Evolutionary conservation across 2,329 filamentous ascomycete species (phyloP).

Genomic region (Talaromyces sp.): DNA sequence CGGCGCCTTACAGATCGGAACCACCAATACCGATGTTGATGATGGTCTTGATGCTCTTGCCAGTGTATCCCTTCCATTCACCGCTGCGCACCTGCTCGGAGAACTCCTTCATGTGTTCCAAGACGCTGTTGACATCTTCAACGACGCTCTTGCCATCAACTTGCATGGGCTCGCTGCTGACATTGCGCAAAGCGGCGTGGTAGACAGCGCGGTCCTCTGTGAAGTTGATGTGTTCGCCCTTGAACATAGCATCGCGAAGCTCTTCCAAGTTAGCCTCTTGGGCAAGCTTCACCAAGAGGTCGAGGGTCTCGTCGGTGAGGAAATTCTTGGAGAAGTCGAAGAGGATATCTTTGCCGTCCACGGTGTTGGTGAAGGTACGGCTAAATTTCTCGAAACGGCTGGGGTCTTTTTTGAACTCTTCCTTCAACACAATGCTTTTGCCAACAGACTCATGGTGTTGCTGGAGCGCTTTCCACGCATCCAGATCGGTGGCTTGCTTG

Average conservation of each 20-base stretch:
- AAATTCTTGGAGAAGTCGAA: slow-evolving; percentile 99
- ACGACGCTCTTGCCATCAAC: slow-evolving; percentile 93
- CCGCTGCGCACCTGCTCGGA: slow-evolving; percentile 90
- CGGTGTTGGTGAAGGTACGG: slow-evolving; percentile 72
- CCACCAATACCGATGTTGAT: slow-evolving; percentile 98
- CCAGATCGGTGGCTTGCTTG: slow-evolving; percentile 75
- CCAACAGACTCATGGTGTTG: slow-evolving; percentile 81
- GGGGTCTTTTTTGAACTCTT: slow-evolving; percentile 84
- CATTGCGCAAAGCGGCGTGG: slow-evolving; percentile 89
- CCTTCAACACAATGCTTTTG: slow-evolving; percentile 86
- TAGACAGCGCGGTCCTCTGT: slow-evolving; percentile 95
- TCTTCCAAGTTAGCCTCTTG: slow-evolving; percentile 86
- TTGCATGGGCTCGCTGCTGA: slow-evolving; percentile 70
- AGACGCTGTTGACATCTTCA: slow-evolving; percentile 81
- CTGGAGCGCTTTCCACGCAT: slow-evolving; percentile 85
- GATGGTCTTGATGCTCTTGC: slow-evolving; percentile 94
- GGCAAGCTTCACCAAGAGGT: slow-evolving; percentile 81
- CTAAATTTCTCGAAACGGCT: slow-evolving; percentile 86
- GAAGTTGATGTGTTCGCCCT: slow-evolving; percentile 98
- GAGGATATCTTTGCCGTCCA: slow-evolving; percentile 78
- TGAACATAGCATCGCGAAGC: slow-evolving; percentile 96
- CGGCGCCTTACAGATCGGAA: slow-evolving; percentile 78
- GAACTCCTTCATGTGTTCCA: slow-evolving; percentile 98
- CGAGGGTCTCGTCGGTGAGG: slow-evolving; percentile 83
- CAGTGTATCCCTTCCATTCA: slow-evolving; percentile 93